Conservation (phyloP, 192 early-diverging fungal genomes). For the Coemansia asiatica region DNA sequence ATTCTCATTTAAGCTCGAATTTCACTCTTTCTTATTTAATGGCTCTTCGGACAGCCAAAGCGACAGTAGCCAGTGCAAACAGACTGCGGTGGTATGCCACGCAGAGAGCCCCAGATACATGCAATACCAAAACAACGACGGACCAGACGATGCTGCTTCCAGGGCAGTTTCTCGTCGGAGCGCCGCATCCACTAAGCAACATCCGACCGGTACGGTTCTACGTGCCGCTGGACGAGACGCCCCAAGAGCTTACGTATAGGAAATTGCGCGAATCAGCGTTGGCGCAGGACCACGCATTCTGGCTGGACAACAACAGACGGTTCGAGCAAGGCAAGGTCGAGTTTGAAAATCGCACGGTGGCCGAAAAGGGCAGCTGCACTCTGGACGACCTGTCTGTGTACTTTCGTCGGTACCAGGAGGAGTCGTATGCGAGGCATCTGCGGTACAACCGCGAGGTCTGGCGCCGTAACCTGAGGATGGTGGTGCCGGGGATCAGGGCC, state of each 20-base stretch:
- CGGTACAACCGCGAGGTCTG: constrained; percentile 48
- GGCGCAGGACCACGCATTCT: constrained; percentile 41
- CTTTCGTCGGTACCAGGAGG: constrained; percentile 46
- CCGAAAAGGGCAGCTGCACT: constrained; percentile 24
- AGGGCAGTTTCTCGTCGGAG: constrained; percentile 44
- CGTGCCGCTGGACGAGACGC: constrained; percentile 36
- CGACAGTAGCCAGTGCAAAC: background rate
- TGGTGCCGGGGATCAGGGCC: constrained; percentile 38
- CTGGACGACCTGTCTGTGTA: constrained; percentile 46
- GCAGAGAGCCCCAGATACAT: background rate
- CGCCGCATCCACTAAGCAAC: constrained; percentile 48
- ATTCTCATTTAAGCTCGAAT: no score
- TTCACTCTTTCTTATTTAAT: no score
- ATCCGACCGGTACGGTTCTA: constrained; percentile 41
- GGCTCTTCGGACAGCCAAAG: no score
- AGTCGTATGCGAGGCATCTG: constrained; percentile 38
- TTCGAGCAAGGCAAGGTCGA: constrained; percentile 39
- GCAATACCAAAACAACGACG: background rate
- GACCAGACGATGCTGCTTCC: constrained; percentile 29
- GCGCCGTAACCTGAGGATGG: constrained; percentile 34
- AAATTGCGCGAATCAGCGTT: constrained; percentile 33
- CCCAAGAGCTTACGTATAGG: constrained; percentile 26
- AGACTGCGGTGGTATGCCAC: background rate
- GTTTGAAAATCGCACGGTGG: constrained; percentile 30
- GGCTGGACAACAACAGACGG: constrained; percentile 45